Evolutionary conservation across 2,329 filamentous ascomycete genomes (phyloP).

Genomic region (Nannizzia gypsea): DNA sequence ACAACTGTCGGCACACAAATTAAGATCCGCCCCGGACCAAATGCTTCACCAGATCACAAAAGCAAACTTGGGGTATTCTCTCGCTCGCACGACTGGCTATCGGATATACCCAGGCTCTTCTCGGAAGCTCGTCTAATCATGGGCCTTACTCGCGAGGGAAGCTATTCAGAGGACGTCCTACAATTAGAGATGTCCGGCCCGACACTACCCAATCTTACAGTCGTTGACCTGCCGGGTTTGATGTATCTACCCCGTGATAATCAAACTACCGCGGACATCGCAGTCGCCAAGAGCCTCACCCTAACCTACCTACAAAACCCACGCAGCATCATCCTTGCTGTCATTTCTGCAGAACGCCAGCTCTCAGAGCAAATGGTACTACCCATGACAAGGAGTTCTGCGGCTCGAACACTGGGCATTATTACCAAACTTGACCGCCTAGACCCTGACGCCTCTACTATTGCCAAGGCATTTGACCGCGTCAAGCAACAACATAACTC

Average conservation of each 20-base stretch:
- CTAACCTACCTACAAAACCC: constrained; percentile 31
- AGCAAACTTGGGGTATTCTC: constrained; percentile 16
- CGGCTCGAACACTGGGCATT: constrained; percentile 32
- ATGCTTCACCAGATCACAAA: constrained; percentile 16
- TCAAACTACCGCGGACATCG: constrained; percentile 43
- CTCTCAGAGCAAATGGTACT: constrained; percentile 33
- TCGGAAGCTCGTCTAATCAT: constrained; percentile 18
- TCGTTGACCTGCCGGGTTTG: constrained; percentile 51
- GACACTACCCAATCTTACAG: constrained; percentile 47
- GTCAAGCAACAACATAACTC: constrained; percentile 31
- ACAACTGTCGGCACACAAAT: constrained; percentile 15
- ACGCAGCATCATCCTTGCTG: constrained; percentile 38
- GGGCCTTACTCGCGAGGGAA: constrained; percentile 16
- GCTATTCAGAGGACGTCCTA: constrained; percentile 38
- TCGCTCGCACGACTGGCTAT: constrained; percentile 15
- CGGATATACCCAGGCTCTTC: constrained; percentile 18
- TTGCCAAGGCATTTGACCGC: constrained; percentile 26
- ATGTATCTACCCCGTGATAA: constrained; percentile 44
- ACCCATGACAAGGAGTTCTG: constrained; percentile 23
- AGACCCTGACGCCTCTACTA: constrained; percentile 24
- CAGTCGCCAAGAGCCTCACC: constrained; percentile 40
- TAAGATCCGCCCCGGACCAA: constrained; percentile 17
- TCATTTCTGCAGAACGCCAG: constrained; percentile 36
- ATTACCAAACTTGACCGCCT: constrained; percentile 39
- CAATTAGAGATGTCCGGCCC: constrained; percentile 50